phyloP scores from a whole-genome alignment of 176 grass and related monocot species.

The Puya raimondii region DNA sequence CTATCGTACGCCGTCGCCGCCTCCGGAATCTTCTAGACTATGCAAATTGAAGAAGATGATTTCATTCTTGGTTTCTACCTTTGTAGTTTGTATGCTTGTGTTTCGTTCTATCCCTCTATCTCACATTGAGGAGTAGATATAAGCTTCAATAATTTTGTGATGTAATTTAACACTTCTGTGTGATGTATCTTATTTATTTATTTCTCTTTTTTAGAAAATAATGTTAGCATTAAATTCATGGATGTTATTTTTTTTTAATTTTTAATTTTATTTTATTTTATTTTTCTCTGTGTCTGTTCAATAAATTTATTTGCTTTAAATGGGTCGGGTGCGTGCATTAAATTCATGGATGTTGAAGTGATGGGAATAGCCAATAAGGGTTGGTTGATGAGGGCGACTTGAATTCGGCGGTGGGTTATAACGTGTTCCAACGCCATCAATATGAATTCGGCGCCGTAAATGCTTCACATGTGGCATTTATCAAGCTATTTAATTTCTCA shows the following conservation, averaged over 20 bases:
- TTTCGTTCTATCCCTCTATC: conserved; percentile 14
- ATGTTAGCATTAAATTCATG: neutral
- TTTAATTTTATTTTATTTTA: too few species aligned
- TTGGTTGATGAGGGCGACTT: neutral
- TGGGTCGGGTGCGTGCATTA: neutral
- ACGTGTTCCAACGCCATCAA: neutral
- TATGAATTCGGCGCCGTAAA: neutral
- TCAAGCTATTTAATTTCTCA: neutral
- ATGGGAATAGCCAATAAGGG: neutral
- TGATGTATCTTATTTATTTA: neutral
- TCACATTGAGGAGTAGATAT: conserved; percentile 10
- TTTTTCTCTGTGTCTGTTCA: too few species aligned
- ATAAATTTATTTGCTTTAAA: neutral
- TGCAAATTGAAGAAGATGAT: neutral
- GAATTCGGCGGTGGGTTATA: conserved; percentile 16
- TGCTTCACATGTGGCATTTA: neutral
- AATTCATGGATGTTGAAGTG: neutral
- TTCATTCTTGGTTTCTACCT: conserved; percentile 9
- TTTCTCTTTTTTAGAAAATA: neutral
- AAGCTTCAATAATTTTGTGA: neutral
- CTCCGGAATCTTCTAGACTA: conserved; percentile 16
- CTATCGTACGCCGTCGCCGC: conserved; percentile 9
- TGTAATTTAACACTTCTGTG: conserved; percentile 13
- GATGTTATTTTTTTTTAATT: neutral
- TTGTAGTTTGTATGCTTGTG: conserved; percentile 13